Evolutionary conservation across 179 eudicot species (phyloP).

Genomic region (Heliamphora pulchella): DNA sequence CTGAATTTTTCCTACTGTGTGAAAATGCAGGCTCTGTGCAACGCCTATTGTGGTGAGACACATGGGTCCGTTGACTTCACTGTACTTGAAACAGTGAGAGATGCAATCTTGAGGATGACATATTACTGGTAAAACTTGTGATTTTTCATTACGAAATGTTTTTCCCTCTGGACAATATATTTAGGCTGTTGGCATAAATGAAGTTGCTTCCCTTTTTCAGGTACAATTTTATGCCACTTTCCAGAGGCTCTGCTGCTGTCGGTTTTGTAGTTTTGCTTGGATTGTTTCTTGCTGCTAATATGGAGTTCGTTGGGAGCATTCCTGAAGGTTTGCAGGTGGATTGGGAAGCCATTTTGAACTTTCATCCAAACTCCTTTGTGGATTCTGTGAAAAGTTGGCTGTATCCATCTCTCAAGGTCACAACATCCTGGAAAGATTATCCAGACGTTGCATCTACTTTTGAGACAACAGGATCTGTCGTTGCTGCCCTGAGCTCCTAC

Average conservation of each 20-base stretch:
- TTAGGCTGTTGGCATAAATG: neutral
- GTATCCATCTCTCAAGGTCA: constrained; percentile 72
- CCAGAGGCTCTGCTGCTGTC: constrained; percentile 75
- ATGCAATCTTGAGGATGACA: constrained; percentile 80
- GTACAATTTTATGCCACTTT: constrained; percentile 95
- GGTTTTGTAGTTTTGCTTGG: constrained; percentile 88
- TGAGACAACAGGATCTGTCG: constrained; percentile 75
- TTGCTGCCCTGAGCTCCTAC: constrained; percentile 80
- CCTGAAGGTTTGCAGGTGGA: constrained; percentile 85
- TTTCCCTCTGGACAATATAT: neutral
- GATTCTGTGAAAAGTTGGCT: constrained; percentile 82
- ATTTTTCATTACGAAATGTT: neutral
- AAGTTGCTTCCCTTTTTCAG: constrained; percentile 29
- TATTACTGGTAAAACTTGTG: constrained; percentile 71
- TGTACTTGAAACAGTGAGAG: constrained; percentile 72
- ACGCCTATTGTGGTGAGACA: constrained; percentile 76
- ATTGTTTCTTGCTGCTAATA: constrained; percentile 85
- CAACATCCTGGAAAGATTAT: constrained; percentile 80
- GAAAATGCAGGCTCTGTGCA: constrained; percentile 65
- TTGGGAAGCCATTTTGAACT: constrained; percentile 86
- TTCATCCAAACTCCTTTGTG: constrained; percentile 55
- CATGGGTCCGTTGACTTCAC: constrained; percentile 67
- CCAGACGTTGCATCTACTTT: constrained; percentile 85
- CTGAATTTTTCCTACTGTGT: neutral
- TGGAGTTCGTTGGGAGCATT: constrained; percentile 90